Percentiles rank a stretch among this genome's conserved stretches.
Conservation (phyloP, 352 stramenopile genomes). For the Pythium brachiatum region DNA sequence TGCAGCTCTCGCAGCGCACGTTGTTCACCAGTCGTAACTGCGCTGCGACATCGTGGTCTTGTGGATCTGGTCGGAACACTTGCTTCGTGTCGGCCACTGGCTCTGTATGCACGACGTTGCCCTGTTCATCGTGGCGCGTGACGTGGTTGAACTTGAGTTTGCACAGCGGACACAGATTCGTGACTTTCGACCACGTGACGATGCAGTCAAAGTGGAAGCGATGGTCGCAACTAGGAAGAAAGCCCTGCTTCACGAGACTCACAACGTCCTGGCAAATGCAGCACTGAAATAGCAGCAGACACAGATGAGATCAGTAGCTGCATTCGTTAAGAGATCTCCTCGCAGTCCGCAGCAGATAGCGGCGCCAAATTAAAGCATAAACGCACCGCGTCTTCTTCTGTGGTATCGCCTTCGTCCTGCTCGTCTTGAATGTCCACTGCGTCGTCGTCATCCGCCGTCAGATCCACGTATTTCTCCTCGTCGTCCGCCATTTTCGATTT, state of each 20-base stretch:
- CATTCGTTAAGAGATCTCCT: neutral
- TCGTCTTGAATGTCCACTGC: conserved; percentile 13
- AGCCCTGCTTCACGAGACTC: conserved; percentile 44
- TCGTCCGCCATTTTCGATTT: conserved; percentile 8
- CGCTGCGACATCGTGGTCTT: conserved; percentile 62
- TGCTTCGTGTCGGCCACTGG: conserved; percentile 55
- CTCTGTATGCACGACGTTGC: conserved; percentile 36
- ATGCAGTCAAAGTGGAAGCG: conserved; percentile 88
- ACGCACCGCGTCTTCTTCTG: conserved; percentile 29
- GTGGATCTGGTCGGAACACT: conserved; percentile 53
- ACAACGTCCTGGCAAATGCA: conserved; percentile 83
- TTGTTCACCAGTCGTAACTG: conserved; percentile 72
- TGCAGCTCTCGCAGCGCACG: conserved; percentile 65
- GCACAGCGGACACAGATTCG: conserved; percentile 81
- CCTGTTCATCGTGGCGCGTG: conserved; percentile 37
- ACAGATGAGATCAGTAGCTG: neutral
- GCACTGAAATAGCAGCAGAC: conserved; percentile 40
- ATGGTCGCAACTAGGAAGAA: conserved; percentile 63
- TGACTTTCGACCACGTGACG: conserved; percentile 75
- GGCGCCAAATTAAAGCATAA: neutral
- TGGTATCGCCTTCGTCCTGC: conserved; percentile 16
- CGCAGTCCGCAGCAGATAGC: neutral
- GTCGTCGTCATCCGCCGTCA: conserved; percentile 8
- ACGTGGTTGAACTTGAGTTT: conserved; percentile 71
- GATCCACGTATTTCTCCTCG: conserved; percentile 9